Percentiles rank a stretch among this genome's conserved stretches.
phyloP scores from a whole-genome alignment of 192 early-diverging fungal species.

The Physocladia obscura region DNA sequence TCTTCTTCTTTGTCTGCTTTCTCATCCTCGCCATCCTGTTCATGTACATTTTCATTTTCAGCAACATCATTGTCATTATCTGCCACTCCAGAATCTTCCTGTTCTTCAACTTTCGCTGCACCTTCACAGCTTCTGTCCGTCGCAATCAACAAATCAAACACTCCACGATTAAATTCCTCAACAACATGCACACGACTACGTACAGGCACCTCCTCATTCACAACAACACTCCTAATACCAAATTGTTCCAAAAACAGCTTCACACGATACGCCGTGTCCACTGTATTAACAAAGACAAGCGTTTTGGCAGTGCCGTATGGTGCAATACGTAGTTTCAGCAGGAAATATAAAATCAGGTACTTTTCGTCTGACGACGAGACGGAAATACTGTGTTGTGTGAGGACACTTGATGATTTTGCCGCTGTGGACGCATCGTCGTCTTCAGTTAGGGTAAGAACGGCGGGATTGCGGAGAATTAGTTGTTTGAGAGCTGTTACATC shows the following conservation, averaged over 20 bases:
- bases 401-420: conserved; percentile 47
- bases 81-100: conserved; percentile 29
- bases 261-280: conserved; percentile 86
- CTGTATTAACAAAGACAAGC: conserved; percentile 94
- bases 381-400: conserved; percentile 77
- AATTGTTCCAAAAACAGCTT: conserved; percentile 98
- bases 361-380: conserved; percentile 77
- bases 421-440: conserved; percentile 17
- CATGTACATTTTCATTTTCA: not conserved
- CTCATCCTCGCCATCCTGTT: conserved; percentile 24
- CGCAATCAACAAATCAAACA: conserved; percentile 94
- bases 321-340: conserved; percentile 78
- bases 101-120: conserved; percentile 39
- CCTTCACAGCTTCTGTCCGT: conserved; percentile 78
- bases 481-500: conserved; percentile 86
- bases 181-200: conserved; percentile 89
- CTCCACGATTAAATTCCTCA: conserved; percentile 94
- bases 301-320: conserved; percentile 85
- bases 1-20: conserved; percentile 10
- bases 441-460: conserved; percentile 85
- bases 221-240: conserved; percentile 81
- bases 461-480: conserved; percentile 81
- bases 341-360: conserved; percentile 82
- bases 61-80: conserved; percentile 26
- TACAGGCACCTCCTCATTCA: conserved; percentile 94